Conservation (phyloP, 1,139 yeast genomes). For the Debaryomyces robertsiae region DNA sequence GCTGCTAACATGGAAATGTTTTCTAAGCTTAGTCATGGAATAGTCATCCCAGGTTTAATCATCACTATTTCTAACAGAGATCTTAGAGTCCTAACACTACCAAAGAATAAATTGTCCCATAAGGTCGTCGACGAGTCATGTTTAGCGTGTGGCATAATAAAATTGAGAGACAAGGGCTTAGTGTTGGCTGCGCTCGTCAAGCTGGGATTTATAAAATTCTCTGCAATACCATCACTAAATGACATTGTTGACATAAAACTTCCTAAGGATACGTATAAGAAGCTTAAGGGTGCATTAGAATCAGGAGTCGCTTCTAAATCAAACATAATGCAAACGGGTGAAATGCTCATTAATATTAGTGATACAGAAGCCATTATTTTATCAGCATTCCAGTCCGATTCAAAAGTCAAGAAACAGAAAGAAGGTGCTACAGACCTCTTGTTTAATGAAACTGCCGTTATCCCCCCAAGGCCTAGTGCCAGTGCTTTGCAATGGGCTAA, state of each 20-base stretch:
- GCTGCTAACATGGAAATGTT: constrained; percentile 64
- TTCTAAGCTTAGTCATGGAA: constrained; percentile 63
- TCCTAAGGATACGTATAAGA: constrained; percentile 34
- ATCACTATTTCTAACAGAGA: constrained; percentile 63
- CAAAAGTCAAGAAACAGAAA: constrained; percentile 30
- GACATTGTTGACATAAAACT: constrained; percentile 42
- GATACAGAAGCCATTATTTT: constrained; percentile 53
- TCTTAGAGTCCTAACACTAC: constrained; percentile 62
- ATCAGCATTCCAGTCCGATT: constrained; percentile 43
- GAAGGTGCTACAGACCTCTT: constrained; percentile 47
- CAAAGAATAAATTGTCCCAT: constrained; percentile 63
- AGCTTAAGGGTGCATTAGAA: constrained; percentile 27
- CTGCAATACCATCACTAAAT: constrained; percentile 41
- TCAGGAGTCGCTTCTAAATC: constrained; percentile 29
- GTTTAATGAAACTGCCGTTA: constrained; percentile 59
- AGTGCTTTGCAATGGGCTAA: constrained; percentile 87
- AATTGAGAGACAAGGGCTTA: constrained; percentile 34
- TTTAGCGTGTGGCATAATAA: constrained; percentile 45
- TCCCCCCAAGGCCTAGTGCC: constrained; percentile 81
- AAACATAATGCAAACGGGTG: constrained; percentile 67
- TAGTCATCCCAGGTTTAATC: constrained; percentile 62
- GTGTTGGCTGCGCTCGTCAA: constrained; percentile 39
- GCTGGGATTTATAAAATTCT: constrained; percentile 42
- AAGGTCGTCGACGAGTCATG: constrained; percentile 66
- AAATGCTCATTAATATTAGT: constrained; percentile 62